Evolutionary conservation across 192 early-diverging fungal genomes (phyloP).

Genomic region (Globomyces pollinis-pini): DNA sequence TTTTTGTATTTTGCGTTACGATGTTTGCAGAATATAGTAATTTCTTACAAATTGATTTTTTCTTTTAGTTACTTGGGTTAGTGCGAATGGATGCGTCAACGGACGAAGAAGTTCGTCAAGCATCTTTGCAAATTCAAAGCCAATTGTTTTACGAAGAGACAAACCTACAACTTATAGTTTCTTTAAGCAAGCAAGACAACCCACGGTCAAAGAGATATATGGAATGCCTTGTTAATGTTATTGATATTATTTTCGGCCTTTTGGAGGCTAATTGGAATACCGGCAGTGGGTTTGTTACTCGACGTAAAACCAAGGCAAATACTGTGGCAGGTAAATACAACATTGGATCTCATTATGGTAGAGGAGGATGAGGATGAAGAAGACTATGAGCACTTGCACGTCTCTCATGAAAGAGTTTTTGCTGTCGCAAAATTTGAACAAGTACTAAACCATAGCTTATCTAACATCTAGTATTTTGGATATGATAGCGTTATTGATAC

Average conservation of each 20-base stretch:
- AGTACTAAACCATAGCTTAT: not conserved
- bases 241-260: not conserved
- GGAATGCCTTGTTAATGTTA: not conserved
- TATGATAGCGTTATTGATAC: slow-evolving; percentile 6
- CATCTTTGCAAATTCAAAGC: not conserved
- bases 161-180: not conserved
- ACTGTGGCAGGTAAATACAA: not conserved
- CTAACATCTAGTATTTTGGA: not conserved
- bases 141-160: slow-evolving; percentile 7
- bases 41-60: slow-evolving; percentile 2
- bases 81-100: not conserved
- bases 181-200: not conserved
- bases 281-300: slow-evolving; percentile 2
- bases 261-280: not conserved
- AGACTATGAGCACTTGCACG: not conserved
- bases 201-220: slow-evolving; percentile 2
- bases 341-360: not conserved
- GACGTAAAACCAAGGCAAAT: not conserved
- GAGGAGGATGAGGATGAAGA: not conserved
- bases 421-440: not conserved
- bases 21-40: not conserved
- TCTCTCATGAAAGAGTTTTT: slow-evolving; percentile 1
- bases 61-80: not conserved
- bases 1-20: not conserved
- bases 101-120: not conserved